A percentile compares a stretch with the other conserved stretches of the same genome.
Conservation (phyloP, 2,329 filamentous ascomycete species). For the Penicillium fuscoglaucum region DNA sequence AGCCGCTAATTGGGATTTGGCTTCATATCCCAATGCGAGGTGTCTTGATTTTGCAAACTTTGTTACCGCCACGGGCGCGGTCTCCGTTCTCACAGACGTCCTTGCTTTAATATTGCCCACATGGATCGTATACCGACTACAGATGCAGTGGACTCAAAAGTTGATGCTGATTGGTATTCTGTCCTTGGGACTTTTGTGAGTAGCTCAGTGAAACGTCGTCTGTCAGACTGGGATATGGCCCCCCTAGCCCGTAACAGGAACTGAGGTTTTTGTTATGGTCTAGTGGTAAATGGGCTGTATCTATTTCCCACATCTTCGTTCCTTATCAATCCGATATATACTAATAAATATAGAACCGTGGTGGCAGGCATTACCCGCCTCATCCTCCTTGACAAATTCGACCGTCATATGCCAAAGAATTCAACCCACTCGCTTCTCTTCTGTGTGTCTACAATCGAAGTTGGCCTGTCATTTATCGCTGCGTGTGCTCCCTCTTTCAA, state of each 20-base stretch:
- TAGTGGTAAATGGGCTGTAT: no score
- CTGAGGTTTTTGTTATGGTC: no score
- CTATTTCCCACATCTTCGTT: no score
- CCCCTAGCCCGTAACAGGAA: no score
- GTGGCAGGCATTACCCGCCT: constrained; percentile 7
- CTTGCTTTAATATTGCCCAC: constrained; percentile 7
- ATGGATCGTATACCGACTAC: constrained; percentile 11
- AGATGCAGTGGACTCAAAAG: constrained; percentile 11
- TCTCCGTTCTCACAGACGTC: constrained; percentile 9
- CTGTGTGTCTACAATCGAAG: constrained; percentile 12
- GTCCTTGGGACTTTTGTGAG: constrained; percentile 13
- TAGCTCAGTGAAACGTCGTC: neutral
- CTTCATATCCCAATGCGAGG: constrained; percentile 3
- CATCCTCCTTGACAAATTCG: constrained; percentile 10
- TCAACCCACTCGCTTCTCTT: constrained; percentile 8
- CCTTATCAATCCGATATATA: neutral
- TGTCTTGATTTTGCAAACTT: constrained; percentile 13
- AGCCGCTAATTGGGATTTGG: constrained; percentile 8
- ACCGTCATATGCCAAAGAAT: constrained; percentile 7
- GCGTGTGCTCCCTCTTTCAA: constrained; percentile 12
- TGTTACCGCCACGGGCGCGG: constrained; percentile 9
- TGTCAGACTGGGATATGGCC: no score
- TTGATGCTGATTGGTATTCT: constrained; percentile 12
- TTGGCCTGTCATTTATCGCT: constrained; percentile 9
- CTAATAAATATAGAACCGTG: constrained; percentile 9